Evolutionary conservation across 345 rosid genomes (phyloP), one percentile per base, ranked within the genome.

Genomic region (Eucalyptus camaldulensis): DNA sequence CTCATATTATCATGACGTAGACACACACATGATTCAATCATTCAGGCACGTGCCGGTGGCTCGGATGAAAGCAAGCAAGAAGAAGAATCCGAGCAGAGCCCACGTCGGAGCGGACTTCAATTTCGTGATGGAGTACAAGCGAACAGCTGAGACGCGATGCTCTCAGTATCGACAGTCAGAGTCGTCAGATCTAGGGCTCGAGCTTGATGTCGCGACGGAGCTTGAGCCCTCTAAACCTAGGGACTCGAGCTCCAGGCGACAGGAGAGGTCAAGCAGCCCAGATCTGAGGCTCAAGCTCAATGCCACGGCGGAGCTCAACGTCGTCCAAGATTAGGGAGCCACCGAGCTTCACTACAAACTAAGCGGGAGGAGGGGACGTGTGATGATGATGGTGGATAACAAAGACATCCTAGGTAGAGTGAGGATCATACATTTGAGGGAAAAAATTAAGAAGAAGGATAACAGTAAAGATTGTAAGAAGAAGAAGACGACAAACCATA

Each of bases 41-140:
- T 33, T 72, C 25, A 9, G 13, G 17, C 87, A 94, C 97, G 93
- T 86, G 96, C 98, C 92, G 86, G 99, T 94, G 58, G 99, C 98
- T 25, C 96, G 96, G 31, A 95, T 97, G 58, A 96, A 95, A 80
- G 94, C 95, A 81, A 96, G 99, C 94, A 94, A 93, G 96, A 97
- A 96, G 92, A 94, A 96, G 97, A 96, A 96, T 17, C 99, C 98
- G 86, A 97, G 95, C 21, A 94, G 97, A 88, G 98, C 94, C 86
- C 93, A 96, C 90, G 93, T 95, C 16, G 95, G 97, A 89, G 98
- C 91, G 47, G 98, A 88, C 91, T 95, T 96, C 37, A 97, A 97
- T 91, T 93, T 94, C 53, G 94, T 94, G 91, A 96, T 95, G 93
- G 94, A 96, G 92, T 95, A 98, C 91, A 95, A 91, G 94, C 95